A percentile compares a stretch with the other conserved stretches of the same genome.
These are phyloP conservation scores for Quercus berberidifolia DNA, from an alignment of 306 rosid genomes.

Conservation along the genomic window DNA sequence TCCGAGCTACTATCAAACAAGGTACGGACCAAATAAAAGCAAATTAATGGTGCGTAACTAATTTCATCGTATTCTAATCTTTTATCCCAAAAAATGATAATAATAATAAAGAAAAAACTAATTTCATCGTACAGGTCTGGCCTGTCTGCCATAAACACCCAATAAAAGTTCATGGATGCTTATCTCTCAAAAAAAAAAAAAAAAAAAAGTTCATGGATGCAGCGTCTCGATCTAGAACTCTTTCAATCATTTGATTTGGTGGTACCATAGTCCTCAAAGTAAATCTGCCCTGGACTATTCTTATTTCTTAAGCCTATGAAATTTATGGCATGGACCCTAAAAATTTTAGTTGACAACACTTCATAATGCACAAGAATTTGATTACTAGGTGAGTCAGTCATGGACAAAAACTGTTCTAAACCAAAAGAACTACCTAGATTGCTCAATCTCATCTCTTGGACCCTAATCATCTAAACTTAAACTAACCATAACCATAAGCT, in stretches of 20 bases:
- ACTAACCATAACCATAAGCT: background rate
- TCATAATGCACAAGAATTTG: background rate
- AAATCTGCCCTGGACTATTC: too few relatives aligned
- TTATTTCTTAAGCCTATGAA: too few relatives aligned
- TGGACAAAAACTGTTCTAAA: background rate
- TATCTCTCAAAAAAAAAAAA: too few relatives aligned
- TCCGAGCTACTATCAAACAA: too few relatives aligned
- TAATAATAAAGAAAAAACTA: background rate
- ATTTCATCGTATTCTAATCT: background rate
- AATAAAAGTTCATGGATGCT: background rate
- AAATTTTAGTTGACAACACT: background rate
- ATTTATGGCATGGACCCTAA: background rate
- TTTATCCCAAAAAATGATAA: too few relatives aligned
- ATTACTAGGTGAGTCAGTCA: too few relatives aligned
- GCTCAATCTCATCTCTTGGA: background rate
- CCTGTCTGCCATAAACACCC: background rate
- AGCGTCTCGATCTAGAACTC: background rate
- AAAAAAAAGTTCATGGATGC: background rate
- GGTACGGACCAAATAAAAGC: too few relatives aligned
- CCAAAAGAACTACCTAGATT: background rate
- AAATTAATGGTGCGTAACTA: background rate
- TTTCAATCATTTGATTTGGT: background rate
- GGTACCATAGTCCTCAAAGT: background rate
- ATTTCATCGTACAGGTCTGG: background rate
- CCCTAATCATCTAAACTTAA: background rate